Evolutionary conservation across 1,139 yeast genomes (phyloP), one percentile per base, ranked within the genome.

Genomic region (Saccharomyces hybrid): DNA sequence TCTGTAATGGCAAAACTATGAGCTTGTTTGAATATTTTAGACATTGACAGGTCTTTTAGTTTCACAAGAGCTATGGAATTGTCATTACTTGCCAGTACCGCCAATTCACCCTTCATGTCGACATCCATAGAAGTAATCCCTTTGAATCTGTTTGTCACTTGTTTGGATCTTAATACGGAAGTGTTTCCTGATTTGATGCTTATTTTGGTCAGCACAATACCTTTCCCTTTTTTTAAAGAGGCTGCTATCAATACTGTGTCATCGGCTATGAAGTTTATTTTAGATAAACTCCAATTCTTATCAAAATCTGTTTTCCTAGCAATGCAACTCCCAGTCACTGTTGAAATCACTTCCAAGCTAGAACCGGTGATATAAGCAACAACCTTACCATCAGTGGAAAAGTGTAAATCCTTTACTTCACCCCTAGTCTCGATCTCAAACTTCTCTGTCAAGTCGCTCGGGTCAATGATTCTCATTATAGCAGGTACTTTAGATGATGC

Each of bases 1-100:
- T 82, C 78, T 0, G 97, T 91, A 51, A 91, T 83, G 9, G 96
- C 95, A 71, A 89, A 88, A 11, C 79, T 75, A 68, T 91, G 97
- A 50, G 85, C 83, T 59, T 85, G 80, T 51, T 77, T 76, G 57
- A 83, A 74, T n/a, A 77, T 71, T 56, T 77, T 78, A 51, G 83
- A 65, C 8, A 77, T 71, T 51, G 77, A 75, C 55, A 88, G 77
- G 59, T 76, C 80, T n/a, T 76, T 74, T 38, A 80, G 73, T 50
- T 78, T 78, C 8, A 83, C 71, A n/a, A 87, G 64, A 0, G 82
- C 73, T 25, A 90, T 75, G 1, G 95, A 83, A 58, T 83, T 78
- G 62, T 88, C 93, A 57, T 88, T 86, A 0, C 93, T 88, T 0
- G 95, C 88, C 25, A 88, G 67, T 0, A 88, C 95, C 26, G 84